A percentile compares a stretch with the other conserved stretches of the same genome.
phyloP scores from a whole-genome alignment of 345 rosid genomes.

The Nasturtium officinale region DNA sequence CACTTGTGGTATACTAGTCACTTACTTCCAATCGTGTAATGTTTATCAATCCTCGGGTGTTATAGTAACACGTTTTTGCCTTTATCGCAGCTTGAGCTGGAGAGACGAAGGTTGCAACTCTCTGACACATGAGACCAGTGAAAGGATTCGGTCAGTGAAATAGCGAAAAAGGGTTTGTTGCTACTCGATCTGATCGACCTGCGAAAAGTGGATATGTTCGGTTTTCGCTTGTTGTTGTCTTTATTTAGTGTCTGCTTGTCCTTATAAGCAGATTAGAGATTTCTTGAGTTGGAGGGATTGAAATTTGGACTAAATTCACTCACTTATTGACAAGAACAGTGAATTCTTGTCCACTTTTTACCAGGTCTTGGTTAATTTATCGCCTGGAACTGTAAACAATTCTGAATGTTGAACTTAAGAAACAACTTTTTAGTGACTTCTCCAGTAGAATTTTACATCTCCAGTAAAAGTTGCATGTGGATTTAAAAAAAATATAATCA shows the following conservation, averaged over 20 bases:
- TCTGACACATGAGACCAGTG: constrained; percentile 32
- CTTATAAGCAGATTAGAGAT: constrained; percentile 34
- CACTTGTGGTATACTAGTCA: background rate
- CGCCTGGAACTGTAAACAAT: constrained; percentile 21
- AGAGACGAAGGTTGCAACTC: constrained; percentile 44
- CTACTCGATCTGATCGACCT: constrained; percentile 34
- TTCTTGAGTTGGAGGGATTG: constrained; percentile 26
- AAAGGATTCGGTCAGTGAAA: constrained; percentile 36
- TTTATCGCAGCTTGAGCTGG: constrained; percentile 39
- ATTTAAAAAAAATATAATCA: no score
- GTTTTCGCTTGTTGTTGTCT: constrained; percentile 42
- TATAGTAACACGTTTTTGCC: constrained; percentile 11
- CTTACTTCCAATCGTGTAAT: background rate
- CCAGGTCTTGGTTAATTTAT: constrained; percentile 24
- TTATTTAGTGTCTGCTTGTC: constrained; percentile 31
- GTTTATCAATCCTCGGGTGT: constrained; percentile 16
- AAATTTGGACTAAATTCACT: constrained; percentile 20
- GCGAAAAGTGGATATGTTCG: constrained; percentile 15
- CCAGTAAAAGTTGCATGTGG: no score
- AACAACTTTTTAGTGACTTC: background rate
- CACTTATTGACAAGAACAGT: constrained; percentile 20
- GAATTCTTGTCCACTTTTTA: constrained; percentile 25
- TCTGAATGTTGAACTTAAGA: constrained; percentile 17
- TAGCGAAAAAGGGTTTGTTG: constrained; percentile 25
- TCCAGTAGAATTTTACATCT: background rate